A percentile compares a stretch with the other conserved stretches of the same genome.
Conservation (phyloP, 352 stramenopile genomes). For the Phytophthora citrophthora region DNA sequence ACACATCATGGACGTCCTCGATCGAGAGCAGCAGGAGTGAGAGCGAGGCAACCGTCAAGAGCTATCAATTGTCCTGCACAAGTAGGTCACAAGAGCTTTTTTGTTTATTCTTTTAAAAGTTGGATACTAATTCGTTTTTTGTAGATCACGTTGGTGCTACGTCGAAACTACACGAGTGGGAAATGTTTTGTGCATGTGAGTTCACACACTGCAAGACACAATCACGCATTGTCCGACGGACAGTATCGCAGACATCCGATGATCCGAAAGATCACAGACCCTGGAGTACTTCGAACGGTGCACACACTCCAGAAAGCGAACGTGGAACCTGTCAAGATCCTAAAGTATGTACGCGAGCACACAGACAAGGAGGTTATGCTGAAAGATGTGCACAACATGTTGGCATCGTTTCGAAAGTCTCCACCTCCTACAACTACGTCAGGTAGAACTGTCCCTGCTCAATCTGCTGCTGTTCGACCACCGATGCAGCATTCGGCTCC, state of each 20-base stretch:
- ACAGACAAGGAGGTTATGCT: constrained; percentile 31
- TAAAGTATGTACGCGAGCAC: constrained; percentile 36
- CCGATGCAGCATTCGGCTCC: not conserved
- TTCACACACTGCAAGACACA: constrained; percentile 32
- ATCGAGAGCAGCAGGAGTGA: constrained; percentile 19
- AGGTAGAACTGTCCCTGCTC: not conserved
- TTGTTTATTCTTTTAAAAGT: not conserved
- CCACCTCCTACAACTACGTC: not conserved
- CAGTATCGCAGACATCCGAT: constrained; percentile 30
- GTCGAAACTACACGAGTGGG: constrained; percentile 21
- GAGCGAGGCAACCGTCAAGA: constrained; percentile 13
- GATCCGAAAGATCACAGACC: constrained; percentile 34
- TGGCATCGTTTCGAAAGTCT: constrained; percentile 26
- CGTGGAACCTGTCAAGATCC: constrained; percentile 30
- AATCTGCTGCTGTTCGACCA: constrained; percentile 1
- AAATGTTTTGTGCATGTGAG: constrained; percentile 34
- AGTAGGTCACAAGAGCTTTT: constrained; percentile 1
- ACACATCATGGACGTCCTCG: constrained; percentile 28
- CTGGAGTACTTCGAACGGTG: constrained; percentile 23
- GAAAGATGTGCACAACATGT: constrained; percentile 35
- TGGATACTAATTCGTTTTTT: constrained; percentile 4
- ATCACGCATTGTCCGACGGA: constrained; percentile 30
- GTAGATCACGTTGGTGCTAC: constrained; percentile 35
- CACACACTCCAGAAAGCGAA: constrained; percentile 28
- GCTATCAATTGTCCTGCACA: constrained; percentile 38